Percentiles rank a stretch among this genome's conserved stretches.
Evolutionary conservation across 1,139 yeast species (phyloP).

Genomic region (Martiniozyma asiatica): DNA sequence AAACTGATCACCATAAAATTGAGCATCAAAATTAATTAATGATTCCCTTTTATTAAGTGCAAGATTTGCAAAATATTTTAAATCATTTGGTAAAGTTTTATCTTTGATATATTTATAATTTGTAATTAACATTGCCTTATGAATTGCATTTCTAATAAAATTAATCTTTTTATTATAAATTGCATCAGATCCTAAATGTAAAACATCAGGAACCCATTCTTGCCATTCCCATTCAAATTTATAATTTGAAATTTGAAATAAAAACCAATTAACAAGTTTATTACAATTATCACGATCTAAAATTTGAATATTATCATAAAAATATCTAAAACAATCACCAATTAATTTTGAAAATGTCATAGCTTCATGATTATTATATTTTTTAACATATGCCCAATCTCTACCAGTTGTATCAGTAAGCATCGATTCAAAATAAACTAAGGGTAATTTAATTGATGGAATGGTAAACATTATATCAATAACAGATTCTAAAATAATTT

Average conservation of each 20-base stretch:
- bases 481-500: constrained; percentile 74
- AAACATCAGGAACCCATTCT: constrained; percentile 65
- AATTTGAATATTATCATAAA: constrained; percentile 55
- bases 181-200: constrained; percentile 27
- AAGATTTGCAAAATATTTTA: constrained; percentile 48
- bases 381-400: constrained; percentile 23
- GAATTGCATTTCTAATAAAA: constrained; percentile 68
- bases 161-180: constrained; percentile 61
- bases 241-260: constrained; percentile 86
- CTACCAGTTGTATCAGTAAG: constrained; percentile 74
- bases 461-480: constrained; percentile 67
- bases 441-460: constrained; percentile 55
- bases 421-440: constrained; percentile 75
- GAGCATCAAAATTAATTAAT: constrained; percentile 19
- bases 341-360: constrained; percentile 84
- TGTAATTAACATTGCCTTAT: constrained; percentile 73
- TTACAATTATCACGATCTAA: constrained; percentile 68
- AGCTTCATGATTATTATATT: constrained; percentile 32
- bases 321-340: constrained; percentile 83
- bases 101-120: constrained; percentile 50
- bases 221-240: constrained; percentile 98
- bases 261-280: constrained; percentile 82
- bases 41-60: constrained; percentile 26
- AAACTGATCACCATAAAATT: constrained; percentile 21
- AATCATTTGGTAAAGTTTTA: constrained; percentile 68